phyloP scores from a whole-genome alignment of 257 asterid genomes.

The Fraxinus excelsior region DNA sequence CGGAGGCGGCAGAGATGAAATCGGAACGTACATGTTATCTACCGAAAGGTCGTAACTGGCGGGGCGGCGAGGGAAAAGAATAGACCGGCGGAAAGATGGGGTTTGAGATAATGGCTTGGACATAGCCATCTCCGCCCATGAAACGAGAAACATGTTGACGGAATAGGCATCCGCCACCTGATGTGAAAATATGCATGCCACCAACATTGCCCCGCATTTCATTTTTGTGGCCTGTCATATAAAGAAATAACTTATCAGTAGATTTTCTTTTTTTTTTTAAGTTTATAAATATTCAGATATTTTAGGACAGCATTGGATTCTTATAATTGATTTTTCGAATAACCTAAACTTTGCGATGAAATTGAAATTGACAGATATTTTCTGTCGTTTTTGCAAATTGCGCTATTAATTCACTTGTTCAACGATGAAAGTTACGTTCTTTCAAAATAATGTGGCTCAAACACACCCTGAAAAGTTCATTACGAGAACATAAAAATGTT shows the following conservation, averaged over 20 bases:
- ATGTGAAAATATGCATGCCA: conserved; percentile 65
- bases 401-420: too few species aligned
- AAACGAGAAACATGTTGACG: conserved; percentile 64
- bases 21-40: conserved; percentile 38
- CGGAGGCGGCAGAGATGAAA: conserved; percentile 28
- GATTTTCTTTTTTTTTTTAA: too few species aligned
- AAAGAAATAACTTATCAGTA: background rate
- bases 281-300: too few species aligned
- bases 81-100: conserved; percentile 70
- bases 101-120: conserved; percentile 35
- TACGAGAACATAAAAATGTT: too few species aligned
- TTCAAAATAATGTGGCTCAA: too few species aligned
- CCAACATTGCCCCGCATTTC: conserved; percentile 63
- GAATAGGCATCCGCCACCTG: conserved; percentile 81
- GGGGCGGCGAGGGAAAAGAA: conserved; percentile 53
- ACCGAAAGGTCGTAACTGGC: conserved; percentile 36
- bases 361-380: too few species aligned
- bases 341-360: too few species aligned
- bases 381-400: too few species aligned
- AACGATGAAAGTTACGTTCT: too few species aligned
- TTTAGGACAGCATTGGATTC: too few species aligned
- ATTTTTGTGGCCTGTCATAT: conserved; percentile 51
- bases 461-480: too few species aligned
- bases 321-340: too few species aligned
- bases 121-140: conserved; percentile 67